phyloP scores from a whole-genome alignment of 169 alveolate species.

The Perkinsus chesapeaki region DNA sequence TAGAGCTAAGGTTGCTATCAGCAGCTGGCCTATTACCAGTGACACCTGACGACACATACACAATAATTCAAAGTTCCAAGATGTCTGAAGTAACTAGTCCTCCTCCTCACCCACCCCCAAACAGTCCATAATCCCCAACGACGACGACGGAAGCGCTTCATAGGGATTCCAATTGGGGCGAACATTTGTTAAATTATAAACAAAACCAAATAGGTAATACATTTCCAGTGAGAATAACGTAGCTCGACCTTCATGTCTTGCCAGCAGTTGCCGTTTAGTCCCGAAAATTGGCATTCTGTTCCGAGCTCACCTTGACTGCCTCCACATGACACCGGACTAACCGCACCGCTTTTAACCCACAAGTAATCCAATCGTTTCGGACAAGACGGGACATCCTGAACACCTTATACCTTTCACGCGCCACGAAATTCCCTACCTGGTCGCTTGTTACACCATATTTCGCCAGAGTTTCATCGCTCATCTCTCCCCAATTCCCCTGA shows the following conservation, averaged over 20 bases:
- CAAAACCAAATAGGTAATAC: no score
- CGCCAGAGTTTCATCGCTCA: not conserved
- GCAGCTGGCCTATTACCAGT: not conserved
- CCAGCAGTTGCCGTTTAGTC: no score
- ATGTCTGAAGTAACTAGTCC: not conserved
- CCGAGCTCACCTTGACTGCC: no score
- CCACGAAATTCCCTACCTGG: not conserved
- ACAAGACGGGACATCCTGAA: not conserved
- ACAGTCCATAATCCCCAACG: no score
- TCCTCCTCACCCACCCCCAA: no score
- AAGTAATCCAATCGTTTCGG: not conserved
- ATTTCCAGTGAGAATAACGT: no score
- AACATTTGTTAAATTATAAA: no score
- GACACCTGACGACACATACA: not conserved
- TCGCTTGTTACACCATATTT: not conserved
- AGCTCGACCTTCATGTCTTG: no score
- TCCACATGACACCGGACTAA: not conserved
- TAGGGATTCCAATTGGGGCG: no score
- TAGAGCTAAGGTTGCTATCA: not conserved
- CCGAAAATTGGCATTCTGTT: no score
- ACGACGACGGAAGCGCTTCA: no score
- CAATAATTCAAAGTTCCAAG: not conserved
- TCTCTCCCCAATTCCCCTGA: not conserved
- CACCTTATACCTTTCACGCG: not conserved
- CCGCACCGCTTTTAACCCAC: not conserved